phyloP scores from a whole-genome alignment of 805 yeast genomes.

The Sugiyamaella qingdaonensis region DNA sequence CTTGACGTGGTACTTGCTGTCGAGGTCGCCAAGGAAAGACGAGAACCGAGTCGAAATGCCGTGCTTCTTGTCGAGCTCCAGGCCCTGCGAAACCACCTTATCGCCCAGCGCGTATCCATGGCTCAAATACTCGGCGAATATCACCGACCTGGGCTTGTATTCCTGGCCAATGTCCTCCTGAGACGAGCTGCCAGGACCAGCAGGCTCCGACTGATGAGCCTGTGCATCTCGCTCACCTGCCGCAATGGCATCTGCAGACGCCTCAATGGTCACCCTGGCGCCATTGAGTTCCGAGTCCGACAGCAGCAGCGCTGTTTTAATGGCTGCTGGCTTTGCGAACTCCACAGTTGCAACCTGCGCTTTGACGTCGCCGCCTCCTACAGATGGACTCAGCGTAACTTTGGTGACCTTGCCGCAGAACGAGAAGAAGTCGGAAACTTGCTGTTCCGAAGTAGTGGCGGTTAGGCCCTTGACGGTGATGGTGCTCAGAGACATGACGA shows the following conservation, averaged over 20 bases:
- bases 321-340: slow-evolving; percentile 57
- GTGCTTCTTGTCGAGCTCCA: slow-evolving; percentile 59
- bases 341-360: slow-evolving; percentile 44
- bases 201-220: slow-evolving; percentile 17
- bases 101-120: slow-evolving; percentile 71
- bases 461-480: slow-evolving; percentile 58
- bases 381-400: slow-evolving; percentile 21
- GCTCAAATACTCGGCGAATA: slow-evolving; percentile 69
- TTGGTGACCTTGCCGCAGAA: slow-evolving; percentile 60
- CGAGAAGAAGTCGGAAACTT: slow-evolving; percentile 62
- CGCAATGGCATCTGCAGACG: slow-evolving; percentile 30
- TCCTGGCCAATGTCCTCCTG: slow-evolving; percentile 62
- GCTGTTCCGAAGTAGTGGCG: slow-evolving; percentile 43
- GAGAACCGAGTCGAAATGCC: slow-evolving; percentile 58
- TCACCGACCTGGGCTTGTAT: slow-evolving; percentile 68
- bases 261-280: slow-evolving; percentile 44
- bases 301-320: slow-evolving; percentile 63
- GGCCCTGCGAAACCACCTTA: slow-evolving; percentile 53
- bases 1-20: slow-evolving; percentile 56
- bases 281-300: slow-evolving; percentile 73
- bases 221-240: slow-evolving; percentile 17
- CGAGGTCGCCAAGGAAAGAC: slow-evolving; percentile 50
- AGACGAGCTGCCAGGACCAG: slow-evolving; percentile 21
- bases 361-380: slow-evolving; percentile 28
- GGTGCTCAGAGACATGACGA: slow-evolving; percentile 22